Percentiles rank a stretch among this genome's conserved stretches.
These are phyloP conservation scores for Kwoniella shandongensis DNA, from an alignment of 768 basidiomycete species.

Conservation along the genomic window DNA sequence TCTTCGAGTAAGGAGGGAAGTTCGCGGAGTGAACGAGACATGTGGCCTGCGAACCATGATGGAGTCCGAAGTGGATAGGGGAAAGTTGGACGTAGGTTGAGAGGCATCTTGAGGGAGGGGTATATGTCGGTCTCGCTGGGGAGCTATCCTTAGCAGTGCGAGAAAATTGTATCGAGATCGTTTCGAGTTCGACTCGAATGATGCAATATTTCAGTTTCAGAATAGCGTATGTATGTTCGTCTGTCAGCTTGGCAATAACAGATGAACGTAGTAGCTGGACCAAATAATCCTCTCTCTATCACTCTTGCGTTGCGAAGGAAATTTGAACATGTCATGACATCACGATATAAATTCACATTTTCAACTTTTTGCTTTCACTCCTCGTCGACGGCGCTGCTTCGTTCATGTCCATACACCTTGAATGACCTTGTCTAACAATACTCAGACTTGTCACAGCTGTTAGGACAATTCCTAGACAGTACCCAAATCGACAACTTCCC, in stretches of 20 bases:
- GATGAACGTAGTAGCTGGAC: too few species aligned
- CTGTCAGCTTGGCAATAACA: too few species aligned
- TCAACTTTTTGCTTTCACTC: conserved; percentile 15
- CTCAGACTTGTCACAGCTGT: too few species aligned
- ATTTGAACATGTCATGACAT: conserved; percentile 14
- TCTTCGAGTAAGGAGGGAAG: conserved; percentile 73
- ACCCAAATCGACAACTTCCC: too few species aligned
- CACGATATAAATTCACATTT: conserved; percentile 7
- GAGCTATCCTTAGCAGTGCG: too few species aligned
- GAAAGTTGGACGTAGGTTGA: conserved; percentile 29
- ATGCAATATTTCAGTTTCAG: too few species aligned
- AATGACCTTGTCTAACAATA: not conserved
- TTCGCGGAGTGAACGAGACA: conserved; percentile 79
- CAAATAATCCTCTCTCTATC: too few species aligned
- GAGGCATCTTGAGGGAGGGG: conserved; percentile 8
- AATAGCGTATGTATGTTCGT: too few species aligned
- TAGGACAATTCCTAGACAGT: not conserved
- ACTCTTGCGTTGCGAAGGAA: not conserved
- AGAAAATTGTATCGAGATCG: not conserved
- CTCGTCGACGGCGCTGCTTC: not conserved
- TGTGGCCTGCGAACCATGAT: conserved; percentile 96
- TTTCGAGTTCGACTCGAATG: too few species aligned
- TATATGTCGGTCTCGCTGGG: too few species aligned
- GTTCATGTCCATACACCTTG: not conserved
- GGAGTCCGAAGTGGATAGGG: conserved; percentile 68